Conservation (phyloP, 2,329 filamentous ascomycete species). For the Neofusicoccum kwambonambiense region DNA sequence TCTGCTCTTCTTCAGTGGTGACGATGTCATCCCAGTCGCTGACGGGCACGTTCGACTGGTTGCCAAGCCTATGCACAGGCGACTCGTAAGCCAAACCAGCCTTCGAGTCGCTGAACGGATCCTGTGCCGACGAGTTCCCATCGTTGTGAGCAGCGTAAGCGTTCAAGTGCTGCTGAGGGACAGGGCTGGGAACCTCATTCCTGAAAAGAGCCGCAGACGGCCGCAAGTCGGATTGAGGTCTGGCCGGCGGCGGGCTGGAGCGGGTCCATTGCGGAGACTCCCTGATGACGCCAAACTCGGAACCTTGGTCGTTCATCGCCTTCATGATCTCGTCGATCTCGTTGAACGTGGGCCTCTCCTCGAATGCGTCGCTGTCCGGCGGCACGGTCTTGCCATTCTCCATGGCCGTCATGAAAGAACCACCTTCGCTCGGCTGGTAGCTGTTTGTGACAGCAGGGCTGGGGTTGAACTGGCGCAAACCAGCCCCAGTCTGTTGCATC, state of each 20-base stretch:
- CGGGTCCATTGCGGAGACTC: constrained; percentile 18
- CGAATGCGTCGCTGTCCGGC: constrained; percentile 34
- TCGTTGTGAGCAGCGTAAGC: constrained; percentile 12
- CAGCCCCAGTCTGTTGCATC: neutral
- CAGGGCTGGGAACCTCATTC: constrained; percentile 73
- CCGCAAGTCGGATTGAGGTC: constrained; percentile 32
- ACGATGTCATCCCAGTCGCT: constrained; percentile 94
- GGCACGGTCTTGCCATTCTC: constrained; percentile 32
- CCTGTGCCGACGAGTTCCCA: constrained; percentile 39
- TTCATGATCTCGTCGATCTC: constrained; percentile 94
- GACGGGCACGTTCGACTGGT: constrained; percentile 62
- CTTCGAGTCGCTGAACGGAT: constrained; percentile 64
- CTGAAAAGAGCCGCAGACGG: constrained; percentile 51
- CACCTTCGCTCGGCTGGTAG: constrained; percentile 41
- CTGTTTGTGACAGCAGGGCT: constrained; percentile 36
- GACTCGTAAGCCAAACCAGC: constrained; percentile 54
- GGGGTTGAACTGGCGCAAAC: constrained; percentile 28
- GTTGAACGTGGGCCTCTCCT: constrained; percentile 60
- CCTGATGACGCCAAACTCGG: constrained; percentile 72
- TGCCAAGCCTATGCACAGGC: constrained; percentile 63
- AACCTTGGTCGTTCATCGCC: constrained; percentile 72
- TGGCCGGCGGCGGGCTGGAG: constrained; percentile 20
- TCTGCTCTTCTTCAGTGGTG: constrained; percentile 77
- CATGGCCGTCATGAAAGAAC: constrained; percentile 39
- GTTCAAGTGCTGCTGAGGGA: constrained; percentile 56